Conservation (phyloP, 2,329 filamentous ascomycete genomes). For the Exophiala mesophila region DNA sequence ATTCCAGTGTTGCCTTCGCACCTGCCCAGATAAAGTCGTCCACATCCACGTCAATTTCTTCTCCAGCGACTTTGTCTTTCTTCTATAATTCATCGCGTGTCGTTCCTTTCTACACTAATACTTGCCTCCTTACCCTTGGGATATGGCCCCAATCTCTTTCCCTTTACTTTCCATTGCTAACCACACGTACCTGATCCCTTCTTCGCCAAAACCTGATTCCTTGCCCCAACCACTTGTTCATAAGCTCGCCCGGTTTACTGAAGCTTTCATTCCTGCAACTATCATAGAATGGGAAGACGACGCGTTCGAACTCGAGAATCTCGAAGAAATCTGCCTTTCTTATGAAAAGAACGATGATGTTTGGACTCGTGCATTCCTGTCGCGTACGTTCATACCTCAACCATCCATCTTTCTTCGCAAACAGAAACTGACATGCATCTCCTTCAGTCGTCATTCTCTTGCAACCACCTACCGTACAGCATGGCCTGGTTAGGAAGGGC, state of each 20-base stretch:
- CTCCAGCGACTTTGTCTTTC: too few relatives aligned
- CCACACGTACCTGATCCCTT: conserved; percentile 8
- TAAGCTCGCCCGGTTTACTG: conserved; percentile 10
- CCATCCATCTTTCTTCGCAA: too few relatives aligned
- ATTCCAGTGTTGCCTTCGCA: too few relatives aligned
- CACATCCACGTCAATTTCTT: too few relatives aligned
- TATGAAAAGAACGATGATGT: conserved; percentile 18
- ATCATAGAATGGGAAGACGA: conserved; percentile 16
- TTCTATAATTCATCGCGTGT: too few relatives aligned
- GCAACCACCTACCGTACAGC: conserved; percentile 8
- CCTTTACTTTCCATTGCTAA: conserved; percentile 12
- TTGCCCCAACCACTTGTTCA: conserved; percentile 28
- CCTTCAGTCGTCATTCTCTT: conserved; percentile 16
- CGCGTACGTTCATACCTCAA: conserved; percentile 12
- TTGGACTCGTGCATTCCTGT: conserved; percentile 18
- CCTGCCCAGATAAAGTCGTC: background rate
- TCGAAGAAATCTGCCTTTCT: conserved; percentile 10
- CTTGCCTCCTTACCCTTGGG: conserved; percentile 1
- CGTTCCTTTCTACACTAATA: too few relatives aligned
- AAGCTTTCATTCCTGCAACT: conserved; percentile 18
- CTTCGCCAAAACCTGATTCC: conserved; percentile 2
- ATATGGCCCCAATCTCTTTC: conserved; percentile 11
- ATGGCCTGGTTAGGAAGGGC: conserved; percentile 8
- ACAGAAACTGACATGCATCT: conserved; percentile 1
- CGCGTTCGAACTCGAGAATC: conserved; percentile 12